Evolutionary conservation across 73 alveolate species (phyloP).

Genomic region (Tetrahymena malaccensis): DNA sequence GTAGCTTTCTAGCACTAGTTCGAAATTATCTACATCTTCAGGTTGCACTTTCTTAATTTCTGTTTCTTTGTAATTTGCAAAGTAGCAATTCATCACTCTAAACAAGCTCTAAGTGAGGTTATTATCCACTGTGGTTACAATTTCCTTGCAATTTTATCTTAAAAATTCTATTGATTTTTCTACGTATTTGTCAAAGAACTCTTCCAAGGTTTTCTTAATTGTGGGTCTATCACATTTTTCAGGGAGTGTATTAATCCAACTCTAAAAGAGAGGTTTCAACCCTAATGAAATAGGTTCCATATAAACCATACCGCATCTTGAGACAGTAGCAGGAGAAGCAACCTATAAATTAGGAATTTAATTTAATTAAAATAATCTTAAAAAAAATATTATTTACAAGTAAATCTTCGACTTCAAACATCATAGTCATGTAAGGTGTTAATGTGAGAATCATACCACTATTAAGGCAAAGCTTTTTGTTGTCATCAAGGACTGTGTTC

Average conservation of each 20-base stretch:
- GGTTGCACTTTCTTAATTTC: conserved; percentile 82
- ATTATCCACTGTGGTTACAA: conserved; percentile 71
- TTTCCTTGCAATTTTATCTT: conserved; percentile 65
- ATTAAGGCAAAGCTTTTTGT: conserved; percentile 93
- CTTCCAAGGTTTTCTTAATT: conserved; percentile 51
- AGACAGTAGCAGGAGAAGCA: conserved; percentile 99
- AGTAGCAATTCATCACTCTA: conserved; percentile 89
- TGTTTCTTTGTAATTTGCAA: conserved; percentile 67
- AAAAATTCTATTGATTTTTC: conserved; percentile 65
- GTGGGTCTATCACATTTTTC: conserved; percentile 59
- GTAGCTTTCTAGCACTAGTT: conserved; percentile 66
- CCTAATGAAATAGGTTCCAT: conserved; percentile 97
- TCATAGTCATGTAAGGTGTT: conserved; percentile 94
- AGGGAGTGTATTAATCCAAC: conserved; percentile 89
- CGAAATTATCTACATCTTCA: conserved; percentile 87
- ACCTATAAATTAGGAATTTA: background rate
- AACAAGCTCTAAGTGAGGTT: conserved; percentile 61
- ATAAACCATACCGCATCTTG: conserved; percentile 99
- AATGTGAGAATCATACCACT: conserved; percentile 94
- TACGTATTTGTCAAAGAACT: conserved; percentile 67
- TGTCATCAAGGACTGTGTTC: conserved; percentile 99
- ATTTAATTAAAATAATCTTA: background rate
- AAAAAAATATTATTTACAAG: conserved; percentile 30
- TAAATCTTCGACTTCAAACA: conserved; percentile 97
- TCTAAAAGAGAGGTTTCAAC: conserved; percentile 65